Conservation (phyloP, 257 asterid genomes). For the Solanum bulbocastanum region DNA sequence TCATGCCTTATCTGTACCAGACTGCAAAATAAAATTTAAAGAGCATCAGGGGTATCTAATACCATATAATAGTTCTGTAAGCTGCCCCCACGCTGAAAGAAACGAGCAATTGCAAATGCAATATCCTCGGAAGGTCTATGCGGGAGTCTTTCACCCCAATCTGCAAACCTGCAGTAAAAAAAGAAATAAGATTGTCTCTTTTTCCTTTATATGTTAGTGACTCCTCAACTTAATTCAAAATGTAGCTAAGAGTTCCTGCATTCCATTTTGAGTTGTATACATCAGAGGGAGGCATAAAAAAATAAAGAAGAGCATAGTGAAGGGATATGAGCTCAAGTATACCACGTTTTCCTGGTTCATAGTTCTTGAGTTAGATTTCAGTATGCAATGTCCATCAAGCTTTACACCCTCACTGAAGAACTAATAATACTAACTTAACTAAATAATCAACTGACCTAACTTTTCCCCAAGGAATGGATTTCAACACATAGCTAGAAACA, state of each 20-base stretch:
- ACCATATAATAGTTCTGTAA: conserved; percentile 94
- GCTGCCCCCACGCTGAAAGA: conserved; percentile 95
- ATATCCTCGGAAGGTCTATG: conserved; percentile 82
- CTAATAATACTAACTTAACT: neutral
- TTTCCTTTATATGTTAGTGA: neutral
- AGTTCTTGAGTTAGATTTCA: neutral
- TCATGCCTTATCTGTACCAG: neutral
- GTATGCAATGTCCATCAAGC: neutral
- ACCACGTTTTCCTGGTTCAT: neutral
- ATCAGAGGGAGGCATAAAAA: neutral
- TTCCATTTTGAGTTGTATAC: neutral
- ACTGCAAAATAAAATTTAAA: neutral
- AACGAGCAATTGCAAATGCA: conserved; percentile 97
- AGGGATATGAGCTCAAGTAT: neutral
- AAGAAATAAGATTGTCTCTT: neutral
- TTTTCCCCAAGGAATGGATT: neutral
- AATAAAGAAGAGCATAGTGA: neutral
- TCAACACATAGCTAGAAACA: neutral
- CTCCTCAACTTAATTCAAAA: neutral
- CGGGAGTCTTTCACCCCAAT: conserved; percentile 88
- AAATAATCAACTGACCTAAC: neutral
- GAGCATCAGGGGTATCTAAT: neutral
- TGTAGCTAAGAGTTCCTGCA: neutral
- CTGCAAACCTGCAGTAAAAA: conserved; percentile 51
- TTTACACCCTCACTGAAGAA: neutral